phyloP scores from a whole-genome alignment of 768 basidiomycete species.

The Pisolithus orientalis region DNA sequence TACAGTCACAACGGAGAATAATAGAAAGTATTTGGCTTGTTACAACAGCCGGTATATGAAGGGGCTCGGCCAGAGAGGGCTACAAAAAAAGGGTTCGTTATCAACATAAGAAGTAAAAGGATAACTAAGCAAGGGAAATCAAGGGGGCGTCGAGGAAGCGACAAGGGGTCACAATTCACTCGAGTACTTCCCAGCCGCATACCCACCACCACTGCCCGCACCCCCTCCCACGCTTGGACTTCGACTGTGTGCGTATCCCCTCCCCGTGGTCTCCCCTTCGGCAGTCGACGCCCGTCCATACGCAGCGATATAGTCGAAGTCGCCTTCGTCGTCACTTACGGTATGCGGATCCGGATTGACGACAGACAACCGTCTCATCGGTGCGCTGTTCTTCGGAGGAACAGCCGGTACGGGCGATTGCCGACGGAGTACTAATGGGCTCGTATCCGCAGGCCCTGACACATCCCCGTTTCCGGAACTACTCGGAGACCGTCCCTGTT shows the following conservation, averaged over 20 bases:
- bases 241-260: neutral
- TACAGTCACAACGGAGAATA: too few relatives aligned
- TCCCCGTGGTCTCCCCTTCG: constrained; percentile 13
- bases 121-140: neutral
- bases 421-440: constrained; percentile 44
- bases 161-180: constrained; percentile 36
- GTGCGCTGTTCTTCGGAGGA: constrained; percentile 8
- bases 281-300: constrained; percentile 27
- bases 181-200: constrained; percentile 39
- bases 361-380: constrained; percentile 21
- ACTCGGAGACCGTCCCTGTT: constrained; percentile 26
- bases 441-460: constrained; percentile 35
- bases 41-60: too few relatives aligned
- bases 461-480: constrained; percentile 3
- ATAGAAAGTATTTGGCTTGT: too few relatives aligned
- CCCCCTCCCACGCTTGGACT: neutral
- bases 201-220: constrained; percentile 19
- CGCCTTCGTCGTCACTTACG: constrained; percentile 36
- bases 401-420: constrained; percentile 33
- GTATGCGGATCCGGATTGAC: constrained; percentile 22
- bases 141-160: neutral
- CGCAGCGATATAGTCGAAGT: constrained; percentile 54
- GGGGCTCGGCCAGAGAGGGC: too few relatives aligned
- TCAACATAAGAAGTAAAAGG: neutral
- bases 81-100: neutral